Evolutionary conservation across 495 filamentous ascomycete genomes (phyloP).

Genomic region (Neurospora sp.): DNA sequence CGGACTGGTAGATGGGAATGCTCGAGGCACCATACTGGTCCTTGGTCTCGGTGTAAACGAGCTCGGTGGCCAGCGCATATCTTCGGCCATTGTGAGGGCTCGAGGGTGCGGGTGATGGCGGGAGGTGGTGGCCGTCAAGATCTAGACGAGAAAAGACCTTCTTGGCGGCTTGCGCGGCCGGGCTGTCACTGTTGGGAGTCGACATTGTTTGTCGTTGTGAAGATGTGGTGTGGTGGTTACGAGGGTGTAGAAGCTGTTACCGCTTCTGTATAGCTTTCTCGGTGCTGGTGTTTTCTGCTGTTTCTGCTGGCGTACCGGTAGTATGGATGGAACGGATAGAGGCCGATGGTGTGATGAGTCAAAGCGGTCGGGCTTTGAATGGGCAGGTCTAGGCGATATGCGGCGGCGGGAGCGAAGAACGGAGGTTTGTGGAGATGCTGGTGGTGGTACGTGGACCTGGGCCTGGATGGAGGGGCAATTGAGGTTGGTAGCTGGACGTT

Average conservation of each 20-base stretch:
- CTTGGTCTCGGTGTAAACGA: conserved; percentile 89
- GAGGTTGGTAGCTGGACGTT: not conserved
- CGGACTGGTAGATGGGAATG: conserved; percentile 95
- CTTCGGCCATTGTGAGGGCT: conserved; percentile 70
- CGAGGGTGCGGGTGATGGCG: conserved; percentile 89
- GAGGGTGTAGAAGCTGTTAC: not conserved
- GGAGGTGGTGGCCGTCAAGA: conserved; percentile 80
- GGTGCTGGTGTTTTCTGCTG: not conserved
- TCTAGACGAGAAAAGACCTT: conserved; percentile 70
- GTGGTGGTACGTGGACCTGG: not conserved
- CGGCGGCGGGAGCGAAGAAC: not conserved
- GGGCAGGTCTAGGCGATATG: not conserved
- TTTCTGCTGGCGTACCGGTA: not conserved
- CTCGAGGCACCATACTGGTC: conserved; percentile 95
- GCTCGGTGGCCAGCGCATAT: conserved; percentile 89
- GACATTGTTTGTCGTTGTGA: conserved; percentile 25
- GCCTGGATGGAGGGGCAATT: not conserved
- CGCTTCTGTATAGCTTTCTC: not conserved
- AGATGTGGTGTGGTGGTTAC: not conserved
- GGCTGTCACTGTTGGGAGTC: conserved; percentile 13
- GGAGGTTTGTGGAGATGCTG: not conserved
- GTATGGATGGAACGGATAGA: not conserved
- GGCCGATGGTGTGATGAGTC: not conserved
- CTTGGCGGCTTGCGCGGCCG: conserved; percentile 32
- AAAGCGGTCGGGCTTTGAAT: not conserved